phyloP scores from a whole-genome alignment of 2,329 filamentous ascomycete genomes.

The Cercospora janseana region DNA sequence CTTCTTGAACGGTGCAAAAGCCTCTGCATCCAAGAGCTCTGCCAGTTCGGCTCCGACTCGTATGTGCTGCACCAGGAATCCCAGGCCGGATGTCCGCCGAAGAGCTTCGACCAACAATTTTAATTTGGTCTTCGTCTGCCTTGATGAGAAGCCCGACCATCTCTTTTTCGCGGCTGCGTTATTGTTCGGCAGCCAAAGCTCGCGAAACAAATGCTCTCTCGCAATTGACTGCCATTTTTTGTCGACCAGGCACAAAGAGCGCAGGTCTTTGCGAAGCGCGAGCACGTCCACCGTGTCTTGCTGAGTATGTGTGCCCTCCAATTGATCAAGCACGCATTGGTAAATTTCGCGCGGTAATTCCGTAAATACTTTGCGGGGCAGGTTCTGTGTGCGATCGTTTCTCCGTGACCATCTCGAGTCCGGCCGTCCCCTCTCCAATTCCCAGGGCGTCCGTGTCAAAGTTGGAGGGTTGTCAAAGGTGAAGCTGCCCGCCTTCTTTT shows the following conservation, averaged over 20 bases:
- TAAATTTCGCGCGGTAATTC: constrained; percentile 55
- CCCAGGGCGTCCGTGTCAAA: constrained; percentile 42
- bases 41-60: constrained; percentile 52
- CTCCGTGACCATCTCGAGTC: constrained; percentile 22
- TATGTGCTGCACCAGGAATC: constrained; percentile 54
- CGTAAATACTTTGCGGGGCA: constrained; percentile 43
- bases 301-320: constrained; percentile 47
- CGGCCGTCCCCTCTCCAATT: constrained; percentile 34
- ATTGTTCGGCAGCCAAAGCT: constrained; percentile 32
- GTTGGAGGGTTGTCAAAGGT: constrained; percentile 17
- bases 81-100: constrained; percentile 51
- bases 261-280: constrained; percentile 56
- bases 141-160: constrained; percentile 19
- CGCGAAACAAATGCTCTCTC: constrained; percentile 50
- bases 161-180: constrained; percentile 47
- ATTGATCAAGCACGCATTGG: constrained; percentile 53
- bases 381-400: constrained; percentile 14
- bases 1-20: constrained; percentile 35
- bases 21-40: constrained; percentile 37
- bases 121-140: constrained; percentile 48
- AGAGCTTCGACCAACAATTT: constrained; percentile 56
- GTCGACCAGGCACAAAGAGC: constrained; percentile 54
- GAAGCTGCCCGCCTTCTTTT: constrained; percentile 17
- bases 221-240: constrained; percentile 57
- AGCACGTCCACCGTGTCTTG: constrained; percentile 46